Base-by-base conservation (phyloP, 1,284 basidiomycete genomes). In the Ceratorhiza oryzae-sativae region DNA sequence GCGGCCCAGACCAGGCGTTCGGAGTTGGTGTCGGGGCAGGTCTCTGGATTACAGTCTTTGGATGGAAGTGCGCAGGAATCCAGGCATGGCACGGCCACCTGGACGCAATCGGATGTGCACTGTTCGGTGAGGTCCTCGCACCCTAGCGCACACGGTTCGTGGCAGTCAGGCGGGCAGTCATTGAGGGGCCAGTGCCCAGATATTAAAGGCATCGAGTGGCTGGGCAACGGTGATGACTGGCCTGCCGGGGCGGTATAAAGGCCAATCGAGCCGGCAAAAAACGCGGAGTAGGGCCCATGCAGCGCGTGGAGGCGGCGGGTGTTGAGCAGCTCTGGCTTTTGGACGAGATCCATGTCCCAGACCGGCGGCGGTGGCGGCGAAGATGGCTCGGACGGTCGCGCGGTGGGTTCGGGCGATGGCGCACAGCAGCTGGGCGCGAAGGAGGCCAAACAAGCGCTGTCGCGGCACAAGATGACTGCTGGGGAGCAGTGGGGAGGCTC, bases 101-200 rank as follows among this genome's bases (percentile, higher is more conserved):
- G 63, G 1, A 70, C 65, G 42, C 65, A 70, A 55, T 55, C 55
- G 27, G 51, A 41, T 18, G 65, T 56, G n/a, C 65, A 70, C 34
- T 70, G 53, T 23, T 70, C 65, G 51, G 65, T 70, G 51, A 56
- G 53, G 53, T 70, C 65, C 36, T 56, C 51, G 27, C 65, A 70
- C 20, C 60, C 60, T 53, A 39, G 20, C 45, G 65, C 42, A 42
- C 56, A 59, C 56, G 56, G 56, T 42, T 59, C 56, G 30, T 59
- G 56, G 20, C 56, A 59, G 25, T 59, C 56, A 8, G 36, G 56
- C 10, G 56, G 56, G 41, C 56, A 59, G 36, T 42, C 36, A 45
- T 9, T 25, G 18, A 45, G 56, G n/a, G 56, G 36, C 56, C 56
- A 59, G 56, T 59, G 56, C 13, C 56, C 41, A 42, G 56, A 45